Evolutionary conservation across 1,284 basidiomycete genomes (phyloP), one percentile per base, ranked within the genome.

Genomic region (Termitomyces sp.): DNA sequence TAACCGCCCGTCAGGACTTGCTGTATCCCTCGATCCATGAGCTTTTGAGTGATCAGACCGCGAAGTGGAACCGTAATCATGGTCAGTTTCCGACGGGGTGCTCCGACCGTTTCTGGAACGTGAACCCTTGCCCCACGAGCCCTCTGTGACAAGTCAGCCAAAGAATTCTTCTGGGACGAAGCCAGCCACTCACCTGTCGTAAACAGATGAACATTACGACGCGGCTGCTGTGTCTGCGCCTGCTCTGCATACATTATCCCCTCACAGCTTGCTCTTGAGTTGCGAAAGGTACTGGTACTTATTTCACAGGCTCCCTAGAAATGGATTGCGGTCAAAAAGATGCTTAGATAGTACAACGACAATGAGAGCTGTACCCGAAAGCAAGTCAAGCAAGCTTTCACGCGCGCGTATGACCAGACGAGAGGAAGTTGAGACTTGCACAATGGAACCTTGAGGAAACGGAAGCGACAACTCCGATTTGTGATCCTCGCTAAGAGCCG

Each of bases 1-100:
- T 19, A 65, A 55, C 54, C 63, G 67, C 9, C 62, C 65, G 38
- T 69, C 69, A 30, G 67, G 68, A 53, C 69, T 72, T 33, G 61
- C 62, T 41, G 58, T 60, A 39, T 63, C 63, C 58, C 65, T 63
- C 34, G 61, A 64, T 38, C 63, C 60, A 26, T 64, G 67, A 41
- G 62, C 63, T 26, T 63, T 65, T 4, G 68, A 71, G 9, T 70
- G 70, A 51, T 49, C 47, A n/a, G 73, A 75, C 49, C 69, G 67
- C 24, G 73, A 72, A 19, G 64, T 62, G 28, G 72, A 73, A 47
- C 65, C 66, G 56, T 68, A 66, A 13, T 73, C 72, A 31, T 68
- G 68, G 58, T 76, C 75, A 4, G 73, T 75, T 50, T 72, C 73
- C 17, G 73, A 73, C 59, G 73, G 73, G 34, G 73, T 71, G 57